phyloP scores from a whole-genome alignment of 2,329 filamentous ascomycete genomes.

The Macrophomina tecta region DNA sequence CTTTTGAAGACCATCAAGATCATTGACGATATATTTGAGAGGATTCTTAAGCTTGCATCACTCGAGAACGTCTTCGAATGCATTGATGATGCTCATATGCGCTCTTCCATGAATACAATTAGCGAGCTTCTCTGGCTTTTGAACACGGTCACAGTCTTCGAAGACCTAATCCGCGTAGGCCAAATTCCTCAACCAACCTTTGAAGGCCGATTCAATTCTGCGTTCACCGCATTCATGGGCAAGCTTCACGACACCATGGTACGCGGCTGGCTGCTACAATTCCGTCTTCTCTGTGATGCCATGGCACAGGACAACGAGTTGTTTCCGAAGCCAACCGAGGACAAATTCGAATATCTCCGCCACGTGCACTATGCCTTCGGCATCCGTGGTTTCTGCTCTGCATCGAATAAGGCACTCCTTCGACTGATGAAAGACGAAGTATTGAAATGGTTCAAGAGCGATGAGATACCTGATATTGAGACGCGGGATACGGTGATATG shows the following conservation, averaged over 20 bases:
- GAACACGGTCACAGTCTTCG: constrained; percentile 79
- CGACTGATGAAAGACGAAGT: constrained; percentile 89
- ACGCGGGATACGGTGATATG: constrained; percentile 73
- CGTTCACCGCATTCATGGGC: constrained; percentile 50
- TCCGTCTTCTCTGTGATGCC: constrained; percentile 77
- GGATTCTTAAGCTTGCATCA: constrained; percentile 69
- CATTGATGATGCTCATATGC: constrained; percentile 79
- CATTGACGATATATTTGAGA: constrained; percentile 76
- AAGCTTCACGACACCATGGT: constrained; percentile 88
- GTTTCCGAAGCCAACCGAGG: constrained; percentile 71
- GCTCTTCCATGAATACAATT: constrained; percentile 73
- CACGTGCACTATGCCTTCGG: constrained; percentile 85
- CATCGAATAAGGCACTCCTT: constrained; percentile 84
- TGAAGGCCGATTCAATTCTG: constrained; percentile 53
- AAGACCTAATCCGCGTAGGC: constrained; percentile 84
- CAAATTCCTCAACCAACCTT: constrained; percentile 67
- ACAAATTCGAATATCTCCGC: constrained; percentile 79
- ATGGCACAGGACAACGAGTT: constrained; percentile 69
- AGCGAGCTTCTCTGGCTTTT: constrained; percentile 75
- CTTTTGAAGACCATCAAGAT: constrained; percentile 80
- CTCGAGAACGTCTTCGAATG: constrained; percentile 82
- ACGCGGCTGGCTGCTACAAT: constrained; percentile 86
- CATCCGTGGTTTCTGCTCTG: constrained; percentile 82
- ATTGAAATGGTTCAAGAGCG: constrained; percentile 62
- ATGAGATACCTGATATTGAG: constrained; percentile 74